Evolutionary conservation across 495 filamentous ascomycete genomes (phyloP).

Genomic region (Aspergillus biplanus): DNA sequence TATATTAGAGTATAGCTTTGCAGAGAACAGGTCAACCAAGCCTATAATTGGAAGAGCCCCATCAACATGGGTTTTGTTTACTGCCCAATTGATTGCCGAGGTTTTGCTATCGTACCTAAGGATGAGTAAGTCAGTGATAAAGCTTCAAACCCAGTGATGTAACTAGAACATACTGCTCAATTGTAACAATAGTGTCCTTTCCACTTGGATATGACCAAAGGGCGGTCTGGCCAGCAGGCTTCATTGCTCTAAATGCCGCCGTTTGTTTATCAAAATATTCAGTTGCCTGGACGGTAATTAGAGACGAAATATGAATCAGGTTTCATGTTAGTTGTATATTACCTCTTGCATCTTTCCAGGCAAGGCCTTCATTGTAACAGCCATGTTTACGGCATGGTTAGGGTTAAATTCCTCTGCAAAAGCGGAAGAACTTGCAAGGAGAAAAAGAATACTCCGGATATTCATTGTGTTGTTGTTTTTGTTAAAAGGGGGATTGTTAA

Average conservation of each 20-base stretch:
- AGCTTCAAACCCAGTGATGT: not conserved
- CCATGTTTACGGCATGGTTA: not conserved
- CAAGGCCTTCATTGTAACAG: not conserved
- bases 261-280: not conserved
- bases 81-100: not conserved
- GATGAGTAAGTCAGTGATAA: not conserved
- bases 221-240: not conserved
- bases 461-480: not conserved
- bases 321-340: not conserved
- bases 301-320: not conserved
- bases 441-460: not conserved
- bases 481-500: not conserved
- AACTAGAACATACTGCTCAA: not conserved
- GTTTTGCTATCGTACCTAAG: not conserved
- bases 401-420: not conserved
- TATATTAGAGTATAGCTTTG: not conserved
- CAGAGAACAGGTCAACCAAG: not conserved
- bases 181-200: not conserved
- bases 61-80: not conserved
- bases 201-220: not conserved
- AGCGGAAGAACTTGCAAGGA: not conserved
- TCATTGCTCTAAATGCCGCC: not conserved
- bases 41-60: not conserved
- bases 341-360: not conserved
- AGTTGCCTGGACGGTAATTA: not conserved